A percentile compares a stretch with the other conserved stretches of the same genome.
phyloP scores from a whole-genome alignment of 192 early-diverging fungal species.

The Spinellus fusiger region DNA sequence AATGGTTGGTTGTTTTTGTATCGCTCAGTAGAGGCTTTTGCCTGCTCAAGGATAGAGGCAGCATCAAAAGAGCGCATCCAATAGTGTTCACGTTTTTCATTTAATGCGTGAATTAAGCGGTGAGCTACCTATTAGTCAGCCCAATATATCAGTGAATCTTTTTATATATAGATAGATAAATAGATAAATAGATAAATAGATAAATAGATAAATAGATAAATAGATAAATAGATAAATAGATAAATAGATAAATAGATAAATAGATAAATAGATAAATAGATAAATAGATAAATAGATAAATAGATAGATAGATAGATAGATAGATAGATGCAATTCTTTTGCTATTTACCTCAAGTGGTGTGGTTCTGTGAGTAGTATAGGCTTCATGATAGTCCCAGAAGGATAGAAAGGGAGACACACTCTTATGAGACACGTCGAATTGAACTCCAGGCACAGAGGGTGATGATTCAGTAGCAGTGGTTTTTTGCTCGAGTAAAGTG shows the following conservation, averaged over 20 bases:
- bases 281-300: neutral
- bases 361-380: conserved; percentile 24
- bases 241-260: neutral
- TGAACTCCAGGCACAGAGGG: neutral
- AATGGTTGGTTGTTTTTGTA: conserved; percentile 42
- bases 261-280: neutral
- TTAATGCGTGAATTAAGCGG: conserved; percentile 16
- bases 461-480: neutral
- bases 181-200: neutral
- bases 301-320: neutral
- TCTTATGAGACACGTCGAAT: neutral
- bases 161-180: neutral
- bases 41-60: conserved; percentile 43
- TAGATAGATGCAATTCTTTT: neutral
- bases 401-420: conserved; percentile 20
- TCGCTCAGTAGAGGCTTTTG: conserved; percentile 45
- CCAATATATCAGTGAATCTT: no score
- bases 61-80: conserved; percentile 16
- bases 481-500: no score
- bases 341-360: conserved; percentile 28
- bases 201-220: neutral
- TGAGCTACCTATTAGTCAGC: conserved; percentile 33
- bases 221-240: neutral
- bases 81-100: conserved; percentile 15
- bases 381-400: conserved; percentile 44